Conservation (phyloP, 805 yeast genomes). For the Zygotorulaspora danielsina region DNA sequence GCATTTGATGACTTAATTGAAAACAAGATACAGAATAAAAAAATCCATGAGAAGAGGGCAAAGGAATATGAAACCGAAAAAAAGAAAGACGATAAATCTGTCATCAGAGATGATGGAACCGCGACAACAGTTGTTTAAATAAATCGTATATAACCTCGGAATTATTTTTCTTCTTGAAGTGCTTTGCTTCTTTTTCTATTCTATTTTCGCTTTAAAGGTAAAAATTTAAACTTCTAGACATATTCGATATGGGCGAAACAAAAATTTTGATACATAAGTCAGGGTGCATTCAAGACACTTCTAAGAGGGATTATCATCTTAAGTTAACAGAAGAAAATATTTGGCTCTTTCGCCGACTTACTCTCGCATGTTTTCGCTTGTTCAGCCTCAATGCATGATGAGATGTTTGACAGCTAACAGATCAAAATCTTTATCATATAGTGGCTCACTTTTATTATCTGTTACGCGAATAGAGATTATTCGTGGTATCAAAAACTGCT, state of each 20-base stretch:
- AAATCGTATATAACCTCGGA: neutral
- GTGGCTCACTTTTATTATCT: neutral
- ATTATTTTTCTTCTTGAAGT: neutral
- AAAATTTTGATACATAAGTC: neutral
- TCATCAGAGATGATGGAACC: slow-evolving; percentile 32
- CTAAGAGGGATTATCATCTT: neutral
- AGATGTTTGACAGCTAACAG: slow-evolving; percentile 5
- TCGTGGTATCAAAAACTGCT: slow-evolving; percentile 11
- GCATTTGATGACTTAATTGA: slow-evolving; percentile 96
- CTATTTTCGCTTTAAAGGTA: neutral
- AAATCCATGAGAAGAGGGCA: slow-evolving; percentile 35
- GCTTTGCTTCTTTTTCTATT: neutral
- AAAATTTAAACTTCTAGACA: neutral
- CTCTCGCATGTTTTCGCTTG: slow-evolving; percentile 2
- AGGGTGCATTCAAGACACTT: slow-evolving; percentile 1
- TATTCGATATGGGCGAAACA: neutral
- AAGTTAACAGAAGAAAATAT: no score
- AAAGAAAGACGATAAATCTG: slow-evolving; percentile 33
- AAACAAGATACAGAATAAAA: slow-evolving; percentile 83
- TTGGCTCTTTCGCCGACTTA: neutral
- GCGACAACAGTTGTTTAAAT: slow-evolving; percentile 6
- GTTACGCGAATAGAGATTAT: slow-evolving; percentile 3
- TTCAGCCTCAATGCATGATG: slow-evolving; percentile 1
- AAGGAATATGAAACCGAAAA: slow-evolving; percentile 40
- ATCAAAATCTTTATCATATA: slow-evolving; percentile 1